phyloP scores from a whole-genome alignment of 1,139 yeast species.

The Keqinozyma sinolaborantium region DNA sequence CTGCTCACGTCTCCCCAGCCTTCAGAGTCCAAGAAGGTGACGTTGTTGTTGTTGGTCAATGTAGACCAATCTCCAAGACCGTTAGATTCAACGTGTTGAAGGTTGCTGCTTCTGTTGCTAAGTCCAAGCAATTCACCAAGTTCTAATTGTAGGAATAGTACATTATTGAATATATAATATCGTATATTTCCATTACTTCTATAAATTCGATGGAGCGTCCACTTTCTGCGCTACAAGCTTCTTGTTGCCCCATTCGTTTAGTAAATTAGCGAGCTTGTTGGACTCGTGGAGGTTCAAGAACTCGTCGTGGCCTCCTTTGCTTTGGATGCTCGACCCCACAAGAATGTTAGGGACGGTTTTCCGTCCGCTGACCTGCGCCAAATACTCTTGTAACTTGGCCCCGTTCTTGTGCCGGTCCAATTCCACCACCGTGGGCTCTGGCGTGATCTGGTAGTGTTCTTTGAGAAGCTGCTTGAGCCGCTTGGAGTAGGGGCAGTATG shows the following conservation, averaged over 20 bases:
- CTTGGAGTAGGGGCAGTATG: slow-evolving; percentile 73
- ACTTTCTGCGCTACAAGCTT: slow-evolving; percentile 49
- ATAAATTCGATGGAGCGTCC: slow-evolving; percentile 51
- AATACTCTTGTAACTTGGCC: slow-evolving; percentile 53
- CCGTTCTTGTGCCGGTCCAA: slow-evolving; percentile 77
- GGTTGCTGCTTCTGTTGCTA: slow-evolving; percentile 86
- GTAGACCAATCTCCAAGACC: slow-evolving; percentile 99
- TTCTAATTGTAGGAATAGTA: slow-evolving; percentile 52
- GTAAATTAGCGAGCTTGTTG: slow-evolving; percentile 45
- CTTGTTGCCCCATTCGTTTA: slow-evolving; percentile 65
- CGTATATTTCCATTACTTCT: slow-evolving; percentile 1
- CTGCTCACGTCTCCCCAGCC: slow-evolving; percentile 99
- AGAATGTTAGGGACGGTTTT: slow-evolving; percentile 71
- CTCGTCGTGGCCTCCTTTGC: slow-evolving; percentile 82
- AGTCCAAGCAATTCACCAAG: slow-evolving; percentile 93
- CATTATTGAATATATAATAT: slow-evolving; percentile 2
- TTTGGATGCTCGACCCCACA: slow-evolving; percentile 48
- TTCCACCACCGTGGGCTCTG: slow-evolving; percentile 73
- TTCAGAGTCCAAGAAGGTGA: slow-evolving; percentile 99
- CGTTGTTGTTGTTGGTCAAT: slow-evolving; percentile 98
- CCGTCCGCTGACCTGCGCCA: slow-evolving; percentile 57
- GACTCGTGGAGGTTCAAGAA: slow-evolving; percentile 58
- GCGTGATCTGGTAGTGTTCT: slow-evolving; percentile 66
- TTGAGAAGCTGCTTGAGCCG: slow-evolving; percentile 62
- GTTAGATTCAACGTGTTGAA: slow-evolving; percentile 99